Evolutionary conservation across 768 basidiomycete species (phyloP), one percentile per base, ranked within the genome.

Genomic region (Boletus rufocinnamomeus): DNA sequence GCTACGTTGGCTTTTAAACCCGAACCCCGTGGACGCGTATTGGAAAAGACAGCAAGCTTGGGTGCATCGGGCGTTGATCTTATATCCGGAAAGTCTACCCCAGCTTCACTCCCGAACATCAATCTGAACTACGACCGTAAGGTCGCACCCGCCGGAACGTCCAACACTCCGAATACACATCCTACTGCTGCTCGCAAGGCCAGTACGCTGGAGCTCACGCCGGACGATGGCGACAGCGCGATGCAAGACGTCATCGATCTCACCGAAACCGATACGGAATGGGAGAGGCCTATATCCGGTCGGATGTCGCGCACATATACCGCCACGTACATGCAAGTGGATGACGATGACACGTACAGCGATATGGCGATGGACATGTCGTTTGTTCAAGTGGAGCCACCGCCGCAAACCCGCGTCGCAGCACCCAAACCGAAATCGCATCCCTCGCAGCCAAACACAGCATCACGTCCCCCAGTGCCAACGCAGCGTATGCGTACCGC

Each of bases 191-290:
- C 52, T 38, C 44, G 38, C 38, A 54, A 52, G 10, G n/a, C 32
- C 25, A 43, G 21, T 16, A 34, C 40, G 34, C 35, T 47, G 34
- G 41, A 56, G 6, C 35, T 21, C 21, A 23, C 19, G 1, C 50
- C 28, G 1, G 49, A 55, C 49, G 59, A 61, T 23, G 52, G 27
- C 16, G 62, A 66, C 32, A 58, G 27, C n/a, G 8, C 28, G 0
- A 66, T 68, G 66, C 60, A 60, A 38, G 63, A 58, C 5, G 40
- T 56, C 53, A 49, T 67, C 13, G 66, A 70, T 54, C 66, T 69
- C 58, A 61, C 58, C 2, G 62, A 53, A 30, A 66, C 69, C 7
- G 64, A 70, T 38, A 54, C 62, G 0, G 66, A 66, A 32, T 56
- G 57, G 59, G 63, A 63, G 17, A 48, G 37, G 2, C 57, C 48